Conservation (phyloP, 768 basidiomycete genomes). For the Strobilomyces echinocephalus region DNA sequence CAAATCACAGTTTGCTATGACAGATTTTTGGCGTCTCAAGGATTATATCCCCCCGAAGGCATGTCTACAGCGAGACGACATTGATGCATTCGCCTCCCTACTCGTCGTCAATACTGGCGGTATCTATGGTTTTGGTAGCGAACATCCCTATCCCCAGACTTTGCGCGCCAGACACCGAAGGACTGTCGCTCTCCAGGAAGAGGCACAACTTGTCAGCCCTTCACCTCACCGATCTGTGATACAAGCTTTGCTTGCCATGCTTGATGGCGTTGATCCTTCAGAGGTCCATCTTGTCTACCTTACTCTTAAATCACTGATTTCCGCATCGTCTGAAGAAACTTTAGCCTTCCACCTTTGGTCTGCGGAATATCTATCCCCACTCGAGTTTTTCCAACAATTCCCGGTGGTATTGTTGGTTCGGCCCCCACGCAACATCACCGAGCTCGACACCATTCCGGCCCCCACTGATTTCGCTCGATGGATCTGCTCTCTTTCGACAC, state of each 20-base stretch:
- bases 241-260: slow-evolving; percentile 50
- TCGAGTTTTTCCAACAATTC: slow-evolving; percentile 48
- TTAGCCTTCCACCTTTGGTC: slow-evolving; percentile 32
- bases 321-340: slow-evolving; percentile 32
- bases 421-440: slow-evolving; percentile 34
- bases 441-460: slow-evolving; percentile 32
- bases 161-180: slow-evolving; percentile 36
- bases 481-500: slow-evolving; percentile 53
- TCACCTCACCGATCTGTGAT: slow-evolving; percentile 49
- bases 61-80: slow-evolving; percentile 60
- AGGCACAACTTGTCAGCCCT: slow-evolving; percentile 13
- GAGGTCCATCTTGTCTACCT: slow-evolving; percentile 56
- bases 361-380: slow-evolving; percentile 39
- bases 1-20: slow-evolving; percentile 44
- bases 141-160: slow-evolving; percentile 41
- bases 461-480: slow-evolving; percentile 53
- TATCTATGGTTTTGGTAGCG: slow-evolving; percentile 57
- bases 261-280: slow-evolving; percentile 46
- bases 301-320: slow-evolving; percentile 57
- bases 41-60: slow-evolving; percentile 58
- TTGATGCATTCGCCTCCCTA: slow-evolving; percentile 67
- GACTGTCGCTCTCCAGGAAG: slow-evolving; percentile 11
- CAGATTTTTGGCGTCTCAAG: slow-evolving; percentile 83
- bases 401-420: slow-evolving; percentile 32
- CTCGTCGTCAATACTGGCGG: slow-evolving; percentile 55